phyloP scores from a whole-genome alignment of 78 protist species.

The Pelomyxa schiedti region DNA sequence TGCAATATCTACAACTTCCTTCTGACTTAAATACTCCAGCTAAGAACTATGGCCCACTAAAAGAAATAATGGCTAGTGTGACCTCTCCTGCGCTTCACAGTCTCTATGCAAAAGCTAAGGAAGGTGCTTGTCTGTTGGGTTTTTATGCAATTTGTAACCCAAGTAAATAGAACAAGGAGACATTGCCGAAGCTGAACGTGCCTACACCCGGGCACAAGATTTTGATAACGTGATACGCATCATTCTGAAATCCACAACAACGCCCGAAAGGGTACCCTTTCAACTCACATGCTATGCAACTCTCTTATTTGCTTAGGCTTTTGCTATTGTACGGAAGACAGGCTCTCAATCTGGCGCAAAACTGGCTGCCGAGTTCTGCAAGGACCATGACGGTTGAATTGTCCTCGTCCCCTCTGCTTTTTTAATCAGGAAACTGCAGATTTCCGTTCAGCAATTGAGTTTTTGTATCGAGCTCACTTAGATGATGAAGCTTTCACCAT shows the following conservation, averaged over 20 bases:
- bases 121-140: background rate
- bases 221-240: conserved; percentile 48
- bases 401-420: too few species aligned
- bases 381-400: too few species aligned
- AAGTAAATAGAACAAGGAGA: conserved; percentile 2
- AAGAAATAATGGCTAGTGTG: conserved; percentile 18
- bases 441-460: conserved; percentile 35
- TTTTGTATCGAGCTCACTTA: conserved; percentile 23
- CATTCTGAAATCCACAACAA: conserved; percentile 13
- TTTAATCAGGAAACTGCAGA: conserved; percentile 8
- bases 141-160: background rate
- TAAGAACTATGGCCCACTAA: conserved; percentile 23
- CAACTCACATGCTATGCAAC: too few species aligned
- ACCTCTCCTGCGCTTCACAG: conserved; percentile 24
- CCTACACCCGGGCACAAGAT: conserved; percentile 28
- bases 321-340: conserved; percentile 40
- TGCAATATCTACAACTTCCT: background rate
- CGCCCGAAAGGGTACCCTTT: too few species aligned
- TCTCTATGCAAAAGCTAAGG: conserved; percentile 41
- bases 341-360: conserved; percentile 28
- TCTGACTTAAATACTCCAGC: background rate
- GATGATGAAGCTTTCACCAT: conserved; percentile 41
- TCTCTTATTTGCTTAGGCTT: too few species aligned
- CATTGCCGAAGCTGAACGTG: conserved; percentile 29
- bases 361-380: conserved; percentile 35